These are phyloP conservation scores for Euphorbia pulcherrima DNA, from an alignment of 345 rosid species.

Conservation along the genomic window DNA sequence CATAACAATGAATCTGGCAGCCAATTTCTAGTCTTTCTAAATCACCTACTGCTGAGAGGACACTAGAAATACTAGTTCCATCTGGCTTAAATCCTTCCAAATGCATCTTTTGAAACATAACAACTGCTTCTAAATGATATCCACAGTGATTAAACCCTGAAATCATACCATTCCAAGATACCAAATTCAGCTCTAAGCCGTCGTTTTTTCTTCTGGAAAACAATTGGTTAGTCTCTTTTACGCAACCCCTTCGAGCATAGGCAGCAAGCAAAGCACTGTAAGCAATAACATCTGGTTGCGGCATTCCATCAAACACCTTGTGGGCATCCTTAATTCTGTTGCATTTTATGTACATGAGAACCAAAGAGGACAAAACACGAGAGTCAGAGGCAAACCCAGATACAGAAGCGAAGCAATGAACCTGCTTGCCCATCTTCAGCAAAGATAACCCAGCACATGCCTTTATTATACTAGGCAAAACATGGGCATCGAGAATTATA, in stretches of 20 bases:
- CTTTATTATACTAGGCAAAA: constrained; percentile 38
- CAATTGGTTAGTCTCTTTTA: constrained; percentile 38
- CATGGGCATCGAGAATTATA: constrained; percentile 19
- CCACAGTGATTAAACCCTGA: constrained; percentile 58
- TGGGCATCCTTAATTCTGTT: constrained; percentile 42
- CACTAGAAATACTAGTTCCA: constrained; percentile 41
- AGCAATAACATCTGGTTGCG: constrained; percentile 42
- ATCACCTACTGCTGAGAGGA: constrained; percentile 49
- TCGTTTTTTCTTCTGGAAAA: constrained; percentile 30
- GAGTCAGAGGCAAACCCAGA: constrained; percentile 24
- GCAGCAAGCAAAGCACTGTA: constrained; percentile 52
- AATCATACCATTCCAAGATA: constrained; percentile 71
- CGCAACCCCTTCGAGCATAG: constrained; percentile 44
- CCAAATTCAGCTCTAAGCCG: constrained; percentile 41
- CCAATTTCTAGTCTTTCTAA: constrained; percentile 39
- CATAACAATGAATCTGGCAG: constrained; percentile 50
- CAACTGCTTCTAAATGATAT: constrained; percentile 34
- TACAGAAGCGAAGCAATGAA: constrained; percentile 17
- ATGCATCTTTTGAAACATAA: constrained; percentile 47
- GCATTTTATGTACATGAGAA: constrained; percentile 49
- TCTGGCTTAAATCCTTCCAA: constrained; percentile 42
- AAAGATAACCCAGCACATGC: constrained; percentile 26
- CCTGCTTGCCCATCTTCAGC: constrained; percentile 16
- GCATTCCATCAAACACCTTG: constrained; percentile 49
- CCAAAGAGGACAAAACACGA: constrained; percentile 36